Conservation (phyloP, 1,284 basidiomycete genomes). For the Pseudozyma pruni region DNA sequence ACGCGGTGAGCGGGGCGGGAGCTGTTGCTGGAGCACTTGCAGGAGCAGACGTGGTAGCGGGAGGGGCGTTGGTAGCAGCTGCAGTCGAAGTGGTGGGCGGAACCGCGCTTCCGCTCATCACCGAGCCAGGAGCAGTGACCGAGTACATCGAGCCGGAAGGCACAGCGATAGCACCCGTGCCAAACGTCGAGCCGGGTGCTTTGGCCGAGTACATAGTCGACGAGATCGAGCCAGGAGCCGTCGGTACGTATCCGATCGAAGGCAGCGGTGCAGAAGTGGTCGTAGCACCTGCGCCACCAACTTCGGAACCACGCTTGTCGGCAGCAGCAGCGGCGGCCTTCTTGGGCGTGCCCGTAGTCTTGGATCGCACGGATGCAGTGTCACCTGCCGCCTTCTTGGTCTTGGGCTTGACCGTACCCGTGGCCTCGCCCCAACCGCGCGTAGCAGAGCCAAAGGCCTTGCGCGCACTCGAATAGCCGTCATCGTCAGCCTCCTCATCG, state of each 20-base stretch:
- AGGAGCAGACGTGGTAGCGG: constrained; percentile 1
- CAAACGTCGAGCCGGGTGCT: constrained; percentile 37
- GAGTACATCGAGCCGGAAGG: constrained; percentile 38
- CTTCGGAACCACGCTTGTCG: constrained; percentile 14
- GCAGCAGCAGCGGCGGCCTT: constrained; percentile 19
- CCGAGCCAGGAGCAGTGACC: constrained; percentile 30
- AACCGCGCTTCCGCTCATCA: constrained; percentile 13
- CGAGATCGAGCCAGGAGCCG: constrained; percentile 35
- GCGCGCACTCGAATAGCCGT: constrained; percentile 57
- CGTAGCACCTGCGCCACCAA: neutral
- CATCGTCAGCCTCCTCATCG: constrained; percentile 55
- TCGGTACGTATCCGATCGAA: constrained; percentile 29
- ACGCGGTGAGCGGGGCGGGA: constrained; percentile 30
- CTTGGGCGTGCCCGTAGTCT: constrained; percentile 26
- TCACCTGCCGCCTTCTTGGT: constrained; percentile 30
- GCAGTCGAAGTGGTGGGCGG: constrained; percentile 2
- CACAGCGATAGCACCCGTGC: constrained; percentile 7
- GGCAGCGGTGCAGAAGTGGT: constrained; percentile 17
- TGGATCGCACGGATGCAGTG: constrained; percentile 36
- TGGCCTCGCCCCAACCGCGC: constrained; percentile 56
- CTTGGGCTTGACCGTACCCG: constrained; percentile 46
- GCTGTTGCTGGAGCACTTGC: constrained; percentile 7
- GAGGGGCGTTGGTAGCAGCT: neutral
- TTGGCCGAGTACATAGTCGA: constrained; percentile 36
- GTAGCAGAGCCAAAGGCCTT: constrained; percentile 61